Evolutionary conservation across 768 basidiomycete genomes (phyloP).

Genomic region (Russula olivacea): DNA sequence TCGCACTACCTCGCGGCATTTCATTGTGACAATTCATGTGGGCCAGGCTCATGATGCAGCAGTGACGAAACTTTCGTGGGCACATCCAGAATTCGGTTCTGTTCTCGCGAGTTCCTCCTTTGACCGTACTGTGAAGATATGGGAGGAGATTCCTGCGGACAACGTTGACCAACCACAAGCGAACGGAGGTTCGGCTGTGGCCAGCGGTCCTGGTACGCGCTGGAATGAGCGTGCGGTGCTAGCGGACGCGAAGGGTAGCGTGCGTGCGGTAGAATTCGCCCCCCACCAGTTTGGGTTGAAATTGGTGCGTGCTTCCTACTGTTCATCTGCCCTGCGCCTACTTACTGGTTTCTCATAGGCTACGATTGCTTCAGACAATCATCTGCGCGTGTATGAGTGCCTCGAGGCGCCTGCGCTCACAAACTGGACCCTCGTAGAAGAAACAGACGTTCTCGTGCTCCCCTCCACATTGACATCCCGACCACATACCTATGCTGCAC

Average conservation of each 20-base stretch:
- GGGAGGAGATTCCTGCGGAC: conserved; percentile 57
- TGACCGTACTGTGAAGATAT: conserved; percentile 88
- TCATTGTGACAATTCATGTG: background rate
- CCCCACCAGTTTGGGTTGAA: conserved; percentile 86
- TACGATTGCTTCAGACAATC: conserved; percentile 80
- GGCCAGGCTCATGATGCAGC: conserved; percentile 90
- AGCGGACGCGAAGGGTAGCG: conserved; percentile 79
- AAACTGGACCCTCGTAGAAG: conserved; percentile 72
- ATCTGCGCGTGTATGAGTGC: conserved; percentile 86
- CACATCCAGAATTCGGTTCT: conserved; percentile 87
- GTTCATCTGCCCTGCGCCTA: background rate
- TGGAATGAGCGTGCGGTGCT: conserved; percentile 75
- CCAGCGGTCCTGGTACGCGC: conserved; percentile 31
- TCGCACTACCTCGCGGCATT: background rate
- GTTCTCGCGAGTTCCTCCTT: conserved; percentile 84
- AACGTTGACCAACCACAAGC: conserved; percentile 28
- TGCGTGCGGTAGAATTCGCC: conserved; percentile 81
- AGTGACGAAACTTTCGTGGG: conserved; percentile 79
- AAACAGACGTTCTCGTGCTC: conserved; percentile 64
- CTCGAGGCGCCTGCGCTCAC: conserved; percentile 65
- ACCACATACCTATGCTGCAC: conserved; percentile 53
- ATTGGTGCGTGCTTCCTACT: conserved; percentile 47
- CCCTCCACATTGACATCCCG: conserved; percentile 41
- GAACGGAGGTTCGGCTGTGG: conserved; percentile 27
- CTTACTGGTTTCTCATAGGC: conserved; percentile 45